A percentile compares a stretch with the other conserved stretches of the same genome.
Conservation (phyloP, 176 grass and related monocot species). For the Hsuehochloa calcarea region DNA sequence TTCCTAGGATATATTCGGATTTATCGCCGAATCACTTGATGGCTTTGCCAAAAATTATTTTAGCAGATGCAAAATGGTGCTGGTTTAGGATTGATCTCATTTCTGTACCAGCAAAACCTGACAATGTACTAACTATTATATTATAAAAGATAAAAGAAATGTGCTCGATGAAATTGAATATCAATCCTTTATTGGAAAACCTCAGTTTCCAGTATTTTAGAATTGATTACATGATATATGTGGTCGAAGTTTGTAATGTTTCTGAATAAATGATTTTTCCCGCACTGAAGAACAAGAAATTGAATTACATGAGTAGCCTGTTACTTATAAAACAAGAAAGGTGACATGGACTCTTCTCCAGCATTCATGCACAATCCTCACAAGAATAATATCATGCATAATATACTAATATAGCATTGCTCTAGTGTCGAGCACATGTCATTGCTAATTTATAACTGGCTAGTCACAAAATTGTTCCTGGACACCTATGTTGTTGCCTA, state of each 20-base stretch:
- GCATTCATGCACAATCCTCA: neutral
- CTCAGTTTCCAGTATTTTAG: neutral
- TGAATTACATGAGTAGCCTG: neutral
- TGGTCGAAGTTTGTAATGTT: neutral
- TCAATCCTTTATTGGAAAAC: neutral
- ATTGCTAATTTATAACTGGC: neutral
- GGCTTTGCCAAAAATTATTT: neutral
- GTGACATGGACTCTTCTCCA: neutral
- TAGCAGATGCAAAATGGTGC: neutral
- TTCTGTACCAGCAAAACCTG: neutral
- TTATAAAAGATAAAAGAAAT: neutral
- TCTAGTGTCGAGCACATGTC: neutral
- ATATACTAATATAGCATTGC: too few species aligned
- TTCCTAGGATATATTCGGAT: neutral
- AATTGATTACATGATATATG: neutral
- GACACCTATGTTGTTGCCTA: neutral
- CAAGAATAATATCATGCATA: neutral
- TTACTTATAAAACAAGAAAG: conserved; percentile 16
- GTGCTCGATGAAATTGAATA: neutral
- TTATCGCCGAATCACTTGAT: neutral
- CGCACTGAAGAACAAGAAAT: neutral
- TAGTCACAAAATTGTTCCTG: neutral
- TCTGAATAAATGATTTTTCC: neutral
- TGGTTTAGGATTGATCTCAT: neutral
- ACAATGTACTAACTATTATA: neutral